Percentiles rank a stretch among this genome's conserved stretches.
phyloP scores from a whole-genome alignment of 1,139 yeast species.

The Yamadazyma dushanensis region DNA sequence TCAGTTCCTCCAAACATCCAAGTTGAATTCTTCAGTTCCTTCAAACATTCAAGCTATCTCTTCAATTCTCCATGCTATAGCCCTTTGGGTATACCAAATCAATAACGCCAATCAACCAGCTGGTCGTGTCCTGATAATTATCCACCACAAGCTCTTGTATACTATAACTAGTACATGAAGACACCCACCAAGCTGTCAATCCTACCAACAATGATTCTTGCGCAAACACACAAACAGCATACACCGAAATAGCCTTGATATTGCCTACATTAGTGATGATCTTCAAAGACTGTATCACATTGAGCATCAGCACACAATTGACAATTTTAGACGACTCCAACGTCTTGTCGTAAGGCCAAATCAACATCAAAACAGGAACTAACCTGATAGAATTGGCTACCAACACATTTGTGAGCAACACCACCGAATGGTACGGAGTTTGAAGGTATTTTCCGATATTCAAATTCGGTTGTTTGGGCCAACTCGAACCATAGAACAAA shows the following conservation, averaged over 20 bases:
- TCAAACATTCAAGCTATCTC: too few relatives aligned
- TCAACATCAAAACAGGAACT: slow-evolving; percentile 90
- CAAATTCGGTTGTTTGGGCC: background rate
- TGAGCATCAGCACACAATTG: slow-evolving; percentile 60
- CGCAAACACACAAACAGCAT: slow-evolving; percentile 7
- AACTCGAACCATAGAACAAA: slow-evolving; percentile 20
- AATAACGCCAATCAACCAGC: background rate
- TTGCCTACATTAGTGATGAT: slow-evolving; percentile 40
- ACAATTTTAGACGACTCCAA: slow-evolving; percentile 63
- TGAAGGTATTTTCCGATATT: background rate
- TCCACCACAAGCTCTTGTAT: slow-evolving; percentile 9
- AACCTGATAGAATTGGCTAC: slow-evolving; percentile 77
- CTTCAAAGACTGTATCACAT: slow-evolving; percentile 64
- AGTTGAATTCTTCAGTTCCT: too few relatives aligned
- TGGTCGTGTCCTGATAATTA: slow-evolving; percentile 6
- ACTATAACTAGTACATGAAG: background rate
- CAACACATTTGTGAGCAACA: slow-evolving; percentile 65
- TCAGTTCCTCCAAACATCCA: too few relatives aligned
- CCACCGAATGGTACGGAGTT: slow-evolving; percentile 18
- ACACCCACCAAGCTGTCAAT: slow-evolving; percentile 1
- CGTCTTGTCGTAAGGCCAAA: slow-evolving; percentile 89
- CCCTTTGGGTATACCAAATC: too few relatives aligned
- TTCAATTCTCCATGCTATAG: too few relatives aligned
- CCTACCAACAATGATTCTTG: slow-evolving; percentile 4
- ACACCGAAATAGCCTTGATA: slow-evolving; percentile 6